phyloP scores from a whole-genome alignment of 2,329 filamentous ascomycete genomes.

The Lachnellula occidentalis region DNA sequence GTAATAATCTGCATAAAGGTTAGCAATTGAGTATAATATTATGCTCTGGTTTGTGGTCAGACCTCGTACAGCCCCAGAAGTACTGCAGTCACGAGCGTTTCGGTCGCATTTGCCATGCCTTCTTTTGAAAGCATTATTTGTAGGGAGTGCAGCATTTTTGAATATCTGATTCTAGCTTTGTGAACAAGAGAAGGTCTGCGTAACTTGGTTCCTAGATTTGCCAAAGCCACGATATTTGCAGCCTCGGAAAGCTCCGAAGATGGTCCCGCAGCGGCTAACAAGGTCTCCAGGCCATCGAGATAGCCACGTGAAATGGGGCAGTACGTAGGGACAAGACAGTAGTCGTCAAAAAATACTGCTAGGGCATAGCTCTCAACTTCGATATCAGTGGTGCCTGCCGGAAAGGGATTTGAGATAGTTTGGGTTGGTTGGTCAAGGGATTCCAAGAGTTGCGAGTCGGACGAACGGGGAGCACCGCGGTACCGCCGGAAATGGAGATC shows the following conservation, averaged over 20 bases:
- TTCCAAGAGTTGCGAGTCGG: background rate
- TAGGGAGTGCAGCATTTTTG: conserved; percentile 10
- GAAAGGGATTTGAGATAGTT: background rate
- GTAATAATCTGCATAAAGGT: background rate
- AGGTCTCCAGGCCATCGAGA: conserved; percentile 14
- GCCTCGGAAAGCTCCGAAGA: conserved; percentile 15
- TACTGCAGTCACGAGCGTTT: conserved; percentile 13
- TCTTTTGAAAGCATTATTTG: conserved; percentile 7
- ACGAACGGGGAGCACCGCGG: background rate
- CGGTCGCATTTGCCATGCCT: background rate
- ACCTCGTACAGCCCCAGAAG: conserved; percentile 21
- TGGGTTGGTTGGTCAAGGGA: conserved; percentile 1
- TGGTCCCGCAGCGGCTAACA: conserved; percentile 8
- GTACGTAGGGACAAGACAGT: conserved; percentile 14
- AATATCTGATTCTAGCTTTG: conserved; percentile 9
- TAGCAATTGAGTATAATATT: background rate
- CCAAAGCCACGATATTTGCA: conserved; percentile 15
- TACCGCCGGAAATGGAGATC: background rate
- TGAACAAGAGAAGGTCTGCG: conserved; percentile 7
- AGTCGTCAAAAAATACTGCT: conserved; percentile 18
- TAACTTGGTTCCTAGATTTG: conserved; percentile 13
- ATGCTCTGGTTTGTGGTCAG: background rate
- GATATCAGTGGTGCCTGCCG: conserved; percentile 3
- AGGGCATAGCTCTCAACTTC: conserved; percentile 8
- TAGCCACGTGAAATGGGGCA: conserved; percentile 16